Base-by-base conservation (phyloP, 176 grass and related monocot species). In the Rhynchospora pubera region DNA sequence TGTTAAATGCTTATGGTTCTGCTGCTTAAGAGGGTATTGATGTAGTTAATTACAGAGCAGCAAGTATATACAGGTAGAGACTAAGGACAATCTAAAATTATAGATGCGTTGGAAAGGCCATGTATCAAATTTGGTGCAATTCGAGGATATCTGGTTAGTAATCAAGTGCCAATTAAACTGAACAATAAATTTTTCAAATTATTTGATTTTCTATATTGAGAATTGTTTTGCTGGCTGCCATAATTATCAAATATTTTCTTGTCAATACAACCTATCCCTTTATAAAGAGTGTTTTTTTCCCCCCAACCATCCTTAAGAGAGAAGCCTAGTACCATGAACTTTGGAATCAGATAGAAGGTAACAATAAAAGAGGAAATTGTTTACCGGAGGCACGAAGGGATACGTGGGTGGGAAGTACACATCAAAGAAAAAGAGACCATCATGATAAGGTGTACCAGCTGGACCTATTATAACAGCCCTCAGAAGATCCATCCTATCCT, bases 401-500 rank as follows among this genome's bases (percentile, higher is more conserved):
- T 93, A 97, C 24, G 42, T 86, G n/a, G 86, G 75, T 53, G 91
- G 90, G 80, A 97, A 97, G 67, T 72, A 77, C 1, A 97, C 79
- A 88, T 94, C 88, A 73, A 97, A 94, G 83, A 97, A 97, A 79
- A 91, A 94, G 48, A 97, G 81, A 2, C 90, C 90, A 1, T 97
- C 90, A 73, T 94, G 91, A 85, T 94, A 92, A 77, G 94, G 94
- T 77, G 91, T 97, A 84, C 94, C 90, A 85, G 88, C 74, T 14
- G 88, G 86, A 87, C 94, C 94, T 65, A 94, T 68, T 61, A 94
- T 97, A 65, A 87, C 86, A 80, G 86, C 91, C 83, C 94, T 90
- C 85, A 97, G 82, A 14, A 97, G 81, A 45, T 94, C 90, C 94
- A 97, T 94, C 82, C 91, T 97, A 51, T 94, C 86, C 83, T 97